These are phyloP conservation scores for Acanthochlamys bracteata DNA, from an alignment of 106 monocot species.

Conservation along the genomic window DNA sequence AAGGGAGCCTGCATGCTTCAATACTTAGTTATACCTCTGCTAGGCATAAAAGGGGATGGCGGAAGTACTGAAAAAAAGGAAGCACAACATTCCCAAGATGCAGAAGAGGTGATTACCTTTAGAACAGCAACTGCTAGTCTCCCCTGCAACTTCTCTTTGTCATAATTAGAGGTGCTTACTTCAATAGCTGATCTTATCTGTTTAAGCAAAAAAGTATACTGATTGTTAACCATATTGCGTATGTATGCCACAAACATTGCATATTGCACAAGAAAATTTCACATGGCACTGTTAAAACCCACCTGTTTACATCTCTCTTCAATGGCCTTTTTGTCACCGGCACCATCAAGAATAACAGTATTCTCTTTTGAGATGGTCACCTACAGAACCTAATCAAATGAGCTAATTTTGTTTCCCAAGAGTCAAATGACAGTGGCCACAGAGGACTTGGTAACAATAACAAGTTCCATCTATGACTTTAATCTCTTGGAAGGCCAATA, in stretches of 20 bases:
- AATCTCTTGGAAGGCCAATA: background rate
- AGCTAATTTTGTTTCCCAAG: background rate
- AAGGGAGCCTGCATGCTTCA: no score
- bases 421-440: background rate
- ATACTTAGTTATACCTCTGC: background rate
- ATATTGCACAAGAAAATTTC: background rate
- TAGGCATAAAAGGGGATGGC: background rate
- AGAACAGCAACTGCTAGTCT: slow-evolving; percentile 69
- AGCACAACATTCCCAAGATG: background rate
- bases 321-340: slow-evolving; percentile 91
- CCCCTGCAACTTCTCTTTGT: slow-evolving; percentile 64
- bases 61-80: background rate
- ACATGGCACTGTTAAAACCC: slow-evolving; percentile 1
- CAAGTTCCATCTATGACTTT: no score
- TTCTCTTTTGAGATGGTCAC: slow-evolving; percentile 93
- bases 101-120: slow-evolving; percentile 24
- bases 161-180: slow-evolving; percentile 61
- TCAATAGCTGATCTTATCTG: slow-evolving; percentile 63
- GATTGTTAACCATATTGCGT: no score
- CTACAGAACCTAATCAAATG: slow-evolving; percentile 12
- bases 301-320: slow-evolving; percentile 95
- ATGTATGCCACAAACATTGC: background rate
- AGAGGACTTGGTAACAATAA: no score
- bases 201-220: background rate
- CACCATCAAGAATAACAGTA: slow-evolving; percentile 89